Base-by-base conservation (phyloP, 139 green algal genomes). In the Ettlia oleoabundans region DNA sequence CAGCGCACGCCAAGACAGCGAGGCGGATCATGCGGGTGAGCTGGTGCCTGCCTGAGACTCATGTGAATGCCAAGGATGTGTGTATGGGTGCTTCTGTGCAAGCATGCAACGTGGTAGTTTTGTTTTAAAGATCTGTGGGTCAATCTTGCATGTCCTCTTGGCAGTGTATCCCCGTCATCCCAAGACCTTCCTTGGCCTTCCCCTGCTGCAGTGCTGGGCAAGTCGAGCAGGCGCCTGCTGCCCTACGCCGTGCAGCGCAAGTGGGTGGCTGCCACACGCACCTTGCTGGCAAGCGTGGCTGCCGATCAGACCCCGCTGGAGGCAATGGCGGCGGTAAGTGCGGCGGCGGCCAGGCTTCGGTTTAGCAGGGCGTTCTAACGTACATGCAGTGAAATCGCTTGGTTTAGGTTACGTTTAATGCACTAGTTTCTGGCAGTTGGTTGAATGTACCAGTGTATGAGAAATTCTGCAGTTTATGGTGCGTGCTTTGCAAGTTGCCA, bases 201-300 rank as follows among this genome's bases (percentile, higher is more conserved):
- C 35, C 32, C 47, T 30, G 41, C 51, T 42, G 38, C 64, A 66
- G 73, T 80, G 3, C 53, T 66, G 55, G 82, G 42, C 55, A 81
- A 81, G 47, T 64, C 70, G 32, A 73, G 53, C 43, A 67, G 61
- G 26, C 67, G 68, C 38, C 75, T 90, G 74, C 65, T 91, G 33
- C 28, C 61, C 3, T 87, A 76, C 42, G 55, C 67, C 1, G 62
- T 83, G 66, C 78, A 83, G 78, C 74, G 84, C 76, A 79, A 68
- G 41, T 92, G 87, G 81, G 35, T 63, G 21, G 71, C 64, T 18
- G 42, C 88, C 19, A 78, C 85, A 6, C 40, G 65, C 35, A 4
- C 68, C 37, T 30, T 88, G 74, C 79, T 92, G 42, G 79, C 76
- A 0, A 64, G 55, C 1, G 80, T 37, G 13, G 52, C 30, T 13